Base-by-base conservation (phyloP, 495 filamentous ascomycete species). In the Barbatosphaeria neglecta region DNA sequence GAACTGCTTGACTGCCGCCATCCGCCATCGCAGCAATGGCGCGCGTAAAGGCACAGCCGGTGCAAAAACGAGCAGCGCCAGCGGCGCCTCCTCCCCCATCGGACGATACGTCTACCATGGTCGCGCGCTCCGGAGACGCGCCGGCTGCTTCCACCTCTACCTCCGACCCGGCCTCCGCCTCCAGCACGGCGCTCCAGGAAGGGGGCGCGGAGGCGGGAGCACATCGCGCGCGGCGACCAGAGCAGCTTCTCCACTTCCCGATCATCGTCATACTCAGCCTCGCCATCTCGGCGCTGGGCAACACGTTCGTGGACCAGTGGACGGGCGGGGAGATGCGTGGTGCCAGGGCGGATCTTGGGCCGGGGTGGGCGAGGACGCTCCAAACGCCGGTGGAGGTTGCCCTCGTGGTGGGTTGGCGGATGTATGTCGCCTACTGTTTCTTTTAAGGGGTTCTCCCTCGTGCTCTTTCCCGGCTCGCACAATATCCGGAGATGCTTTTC, bases 261-360 rank as follows among this genome's bases (percentile, higher is more conserved):
- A 67, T 89, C 2, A 70, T 82, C 4, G 72, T 82, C 10, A 39
- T 81, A 13, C 59, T 82, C 47, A 90, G 79, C 63, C 65, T 90
- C 39, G 57, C 63, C 18, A 45, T 86, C 19, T 78, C 75, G 50
- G 68, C 74, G 0, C 42, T 76, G 3, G 65, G 81, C 1, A 80
- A 81, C 51, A 70, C 75, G 15, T 43, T 82, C 15, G 63, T 74
- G 2, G 65, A 75, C 20, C 55, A 66, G 3, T 65, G 72, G 41
- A 67, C 65, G 5, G 45, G 62, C 10, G 72, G 69, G 16, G 80
- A 88, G 50, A 63, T 92, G 31, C 4, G 31, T 13, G 20, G 74
- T 73, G 0, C 56, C 58, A 27, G 77, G 89, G n/a, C n/a, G n/a
- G n/a, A n/a, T n/a, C n/a, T n/a, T n/a, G n/a, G n/a, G 45, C 78